Evolutionary conservation across 2,329 filamentous ascomycete species (phyloP).

Genomic region (Coniochaeta pulveracea): DNA sequence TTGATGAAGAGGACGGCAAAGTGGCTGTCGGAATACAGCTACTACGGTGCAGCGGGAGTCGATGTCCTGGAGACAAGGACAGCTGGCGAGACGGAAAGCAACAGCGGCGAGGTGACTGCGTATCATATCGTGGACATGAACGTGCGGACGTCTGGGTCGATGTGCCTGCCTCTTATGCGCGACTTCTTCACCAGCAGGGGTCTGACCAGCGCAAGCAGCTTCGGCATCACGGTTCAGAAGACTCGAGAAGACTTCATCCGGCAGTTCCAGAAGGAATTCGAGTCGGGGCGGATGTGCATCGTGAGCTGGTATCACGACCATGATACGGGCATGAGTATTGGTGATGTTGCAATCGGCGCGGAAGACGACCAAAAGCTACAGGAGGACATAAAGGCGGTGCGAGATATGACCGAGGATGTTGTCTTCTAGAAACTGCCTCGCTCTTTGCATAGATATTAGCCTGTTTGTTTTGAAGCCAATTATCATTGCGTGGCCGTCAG

Average conservation of each 20-base stretch:
- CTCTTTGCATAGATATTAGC: background rate
- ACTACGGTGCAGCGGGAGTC: constrained; percentile 21
- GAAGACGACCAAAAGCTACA: constrained; percentile 13
- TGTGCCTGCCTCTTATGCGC: constrained; percentile 18
- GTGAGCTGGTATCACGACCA: constrained; percentile 21
- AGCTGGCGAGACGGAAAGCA: constrained; percentile 1
- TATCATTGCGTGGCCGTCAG: too few relatives aligned
- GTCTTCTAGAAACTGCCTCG: constrained; percentile 13
- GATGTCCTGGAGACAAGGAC: constrained; percentile 19
- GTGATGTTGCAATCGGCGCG: constrained; percentile 19
- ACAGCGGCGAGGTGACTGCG: constrained; percentile 6
- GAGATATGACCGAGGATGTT: constrained; percentile 16
- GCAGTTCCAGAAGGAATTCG: constrained; percentile 14
- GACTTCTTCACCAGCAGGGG: constrained; percentile 17
- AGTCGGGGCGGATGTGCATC: constrained; percentile 16
- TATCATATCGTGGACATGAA: constrained; percentile 22
- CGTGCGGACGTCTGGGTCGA: constrained; percentile 19
- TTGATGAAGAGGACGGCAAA: constrained; percentile 13
- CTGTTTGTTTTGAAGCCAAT: background rate
- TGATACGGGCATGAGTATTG: constrained; percentile 14
- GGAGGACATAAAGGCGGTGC: constrained; percentile 14
- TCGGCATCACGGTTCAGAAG: constrained; percentile 14
- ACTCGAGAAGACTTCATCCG: constrained; percentile 15
- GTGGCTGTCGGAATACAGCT: constrained; percentile 17
- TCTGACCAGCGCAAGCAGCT: constrained; percentile 16